phyloP scores from a whole-genome alignment of 352 stramenopile species.

The Phytopythium delawarense region DNA sequence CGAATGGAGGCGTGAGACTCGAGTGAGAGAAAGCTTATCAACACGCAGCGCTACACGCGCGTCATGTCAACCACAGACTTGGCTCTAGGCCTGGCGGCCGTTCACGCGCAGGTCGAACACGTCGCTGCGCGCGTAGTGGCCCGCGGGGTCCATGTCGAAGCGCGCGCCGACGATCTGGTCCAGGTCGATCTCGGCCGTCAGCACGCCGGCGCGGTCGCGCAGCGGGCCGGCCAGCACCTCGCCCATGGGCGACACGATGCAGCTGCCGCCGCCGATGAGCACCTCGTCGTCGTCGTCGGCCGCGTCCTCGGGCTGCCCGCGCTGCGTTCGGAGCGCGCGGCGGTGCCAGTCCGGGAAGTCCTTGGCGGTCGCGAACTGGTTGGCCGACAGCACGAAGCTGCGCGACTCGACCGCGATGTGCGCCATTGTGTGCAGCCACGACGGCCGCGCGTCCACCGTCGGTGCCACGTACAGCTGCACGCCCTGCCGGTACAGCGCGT shows the following conservation, averaged over 20 bases:
- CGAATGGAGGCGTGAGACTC: too few relatives aligned
- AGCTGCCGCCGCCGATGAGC: constrained; percentile 23
- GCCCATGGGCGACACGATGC: constrained; percentile 22
- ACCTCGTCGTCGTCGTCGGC: constrained; percentile 9
- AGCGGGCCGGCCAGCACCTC: constrained; percentile 19
- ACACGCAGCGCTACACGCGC: neutral
- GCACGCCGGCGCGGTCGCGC: constrained; percentile 12
- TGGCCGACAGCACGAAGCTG: constrained; percentile 27
- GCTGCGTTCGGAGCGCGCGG: constrained; percentile 6
- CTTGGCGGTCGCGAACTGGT: constrained; percentile 18
- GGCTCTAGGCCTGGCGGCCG: neutral
- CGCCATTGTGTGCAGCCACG: constrained; percentile 20
- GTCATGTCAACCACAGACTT: neutral
- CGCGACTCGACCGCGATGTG: constrained; percentile 26
- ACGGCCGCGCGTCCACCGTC: constrained; percentile 20
- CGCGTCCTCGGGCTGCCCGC: neutral
- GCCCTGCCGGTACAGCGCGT: constrained; percentile 20
- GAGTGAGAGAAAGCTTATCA: neutral
- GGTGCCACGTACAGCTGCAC: constrained; percentile 20
- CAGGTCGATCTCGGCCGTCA: constrained; percentile 20
- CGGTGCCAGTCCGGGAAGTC: constrained; percentile 20
- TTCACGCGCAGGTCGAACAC: constrained; percentile 15
- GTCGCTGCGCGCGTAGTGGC: constrained; percentile 21
- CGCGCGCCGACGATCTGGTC: constrained; percentile 17
- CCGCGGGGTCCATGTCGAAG: constrained; percentile 17